These are phyloP conservation scores for Colletotrichum truncatum DNA, from an alignment of 2,329 filamentous ascomycete species.

Conservation along the genomic window DNA sequence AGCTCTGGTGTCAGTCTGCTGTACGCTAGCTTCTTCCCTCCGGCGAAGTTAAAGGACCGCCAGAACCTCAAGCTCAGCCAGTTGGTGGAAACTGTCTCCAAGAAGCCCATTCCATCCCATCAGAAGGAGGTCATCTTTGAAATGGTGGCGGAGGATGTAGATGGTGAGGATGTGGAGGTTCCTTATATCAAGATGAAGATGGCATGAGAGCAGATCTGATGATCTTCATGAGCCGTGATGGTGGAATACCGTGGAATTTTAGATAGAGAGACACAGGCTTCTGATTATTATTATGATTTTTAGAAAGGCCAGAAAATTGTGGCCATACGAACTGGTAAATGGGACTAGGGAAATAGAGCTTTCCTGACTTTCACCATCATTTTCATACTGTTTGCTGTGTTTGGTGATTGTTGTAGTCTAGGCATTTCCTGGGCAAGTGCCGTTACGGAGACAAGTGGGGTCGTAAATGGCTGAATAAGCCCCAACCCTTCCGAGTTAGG, in stretches of 20 bases:
- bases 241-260: not conserved
- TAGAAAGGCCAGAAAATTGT: not conserved
- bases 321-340: not conserved
- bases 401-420: no score
- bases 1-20: conserved; percentile 96
- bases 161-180: conserved; percentile 94
- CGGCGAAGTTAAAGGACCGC: conserved; percentile 82
- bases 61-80: conserved; percentile 85
- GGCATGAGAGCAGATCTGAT: conserved; percentile 37
- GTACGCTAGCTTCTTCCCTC: conserved; percentile 92
- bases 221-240: not conserved
- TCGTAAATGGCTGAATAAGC: conserved; percentile 5
- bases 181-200: conserved; percentile 94
- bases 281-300: not conserved
- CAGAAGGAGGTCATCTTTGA: conserved; percentile 98
- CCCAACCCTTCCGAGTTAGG: not conserved
- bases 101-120: conserved; percentile 89
- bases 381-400: no score
- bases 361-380: not conserved
- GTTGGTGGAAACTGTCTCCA: conserved; percentile 87
- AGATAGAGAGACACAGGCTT: not conserved
- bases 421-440: no score
- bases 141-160: conserved; percentile 88
- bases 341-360: conserved; percentile 2
- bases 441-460: no score